A percentile compares a stretch with the other conserved stretches of the same genome.
Conservation (phyloP, 106 monocot genomes). For the Gastrodia elata region DNA sequence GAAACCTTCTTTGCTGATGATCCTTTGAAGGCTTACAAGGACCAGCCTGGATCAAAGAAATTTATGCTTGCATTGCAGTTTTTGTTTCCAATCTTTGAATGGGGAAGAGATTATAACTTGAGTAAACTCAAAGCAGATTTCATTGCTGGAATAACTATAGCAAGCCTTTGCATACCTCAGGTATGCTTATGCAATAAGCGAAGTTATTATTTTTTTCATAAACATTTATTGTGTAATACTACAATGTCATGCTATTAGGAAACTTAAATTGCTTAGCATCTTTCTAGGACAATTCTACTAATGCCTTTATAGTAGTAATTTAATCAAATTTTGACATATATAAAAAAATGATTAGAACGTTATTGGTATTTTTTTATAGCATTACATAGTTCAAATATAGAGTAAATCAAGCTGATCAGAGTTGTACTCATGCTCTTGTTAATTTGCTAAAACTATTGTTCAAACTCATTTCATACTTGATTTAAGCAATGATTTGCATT, state of each 20-base stretch:
- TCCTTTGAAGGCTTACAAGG: slow-evolving; percentile 41
- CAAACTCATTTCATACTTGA: no score
- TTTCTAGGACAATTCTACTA: neutral
- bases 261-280: neutral
- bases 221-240: neutral
- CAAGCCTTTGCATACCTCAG: slow-evolving; percentile 74
- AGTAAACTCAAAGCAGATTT: slow-evolving; percentile 48
- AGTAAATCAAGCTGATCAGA: no score
- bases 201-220: neutral
- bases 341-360: neutral
- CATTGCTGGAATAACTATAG: slow-evolving; percentile 68
- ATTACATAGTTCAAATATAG: neutral
- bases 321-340: neutral
- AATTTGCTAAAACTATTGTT: no score
- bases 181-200: slow-evolving; percentile 13
- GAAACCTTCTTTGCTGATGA: slow-evolving; percentile 55
- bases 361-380: neutral
- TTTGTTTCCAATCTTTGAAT: slow-evolving; percentile 56
- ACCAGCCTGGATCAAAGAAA: slow-evolving; percentile 34
- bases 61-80: slow-evolving; percentile 33
- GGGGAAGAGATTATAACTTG: slow-evolving; percentile 48
- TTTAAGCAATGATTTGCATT: no score
- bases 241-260: neutral
- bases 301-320: neutral
- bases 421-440: no score